These are phyloP conservation scores for Diaporthe sp. DNA, from an alignment of 2,329 filamentous ascomycete species.

Conservation along the genomic window DNA sequence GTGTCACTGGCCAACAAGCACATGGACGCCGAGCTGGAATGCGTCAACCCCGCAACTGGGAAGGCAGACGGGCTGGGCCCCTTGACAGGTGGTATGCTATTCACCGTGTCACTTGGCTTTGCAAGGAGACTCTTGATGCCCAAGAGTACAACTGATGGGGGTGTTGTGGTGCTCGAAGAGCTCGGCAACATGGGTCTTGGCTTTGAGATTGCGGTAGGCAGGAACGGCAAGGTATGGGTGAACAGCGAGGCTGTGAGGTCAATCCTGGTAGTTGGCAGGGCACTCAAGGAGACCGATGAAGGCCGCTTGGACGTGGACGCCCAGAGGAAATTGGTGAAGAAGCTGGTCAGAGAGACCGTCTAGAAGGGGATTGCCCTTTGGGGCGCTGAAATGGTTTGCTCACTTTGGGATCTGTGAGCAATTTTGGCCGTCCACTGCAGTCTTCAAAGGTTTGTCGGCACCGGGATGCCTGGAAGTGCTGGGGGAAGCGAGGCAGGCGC, in stretches of 20 bases:
- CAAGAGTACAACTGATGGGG: constrained; percentile 71
- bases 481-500: not conserved
- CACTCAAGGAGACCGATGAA: constrained; percentile 83
- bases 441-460: too few species aligned
- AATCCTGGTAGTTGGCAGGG: constrained; percentile 82
- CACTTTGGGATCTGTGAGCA: too few species aligned
- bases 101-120: constrained; percentile 82
- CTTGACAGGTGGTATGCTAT: constrained; percentile 87
- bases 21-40: constrained; percentile 88
- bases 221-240: constrained; percentile 94
- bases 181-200: constrained; percentile 80
- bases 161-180: constrained; percentile 82
- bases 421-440: not conserved
- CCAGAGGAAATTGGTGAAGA: constrained; percentile 79
- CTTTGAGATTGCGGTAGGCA: constrained; percentile 93
- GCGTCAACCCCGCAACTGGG: constrained; percentile 86
- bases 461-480: too few species aligned
- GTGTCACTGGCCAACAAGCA: constrained; percentile 82
- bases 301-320: constrained; percentile 71
- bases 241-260: constrained; percentile 80
- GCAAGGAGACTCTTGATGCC: constrained; percentile 82
- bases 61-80: constrained; percentile 91
- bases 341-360: constrained; percentile 70
- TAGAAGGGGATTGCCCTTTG: constrained; percentile 45
- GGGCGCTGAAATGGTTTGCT: not conserved